Base-by-base conservation (phyloP, 164 flowering plant genomes). In the Magnolia kwangsiensis region DNA sequence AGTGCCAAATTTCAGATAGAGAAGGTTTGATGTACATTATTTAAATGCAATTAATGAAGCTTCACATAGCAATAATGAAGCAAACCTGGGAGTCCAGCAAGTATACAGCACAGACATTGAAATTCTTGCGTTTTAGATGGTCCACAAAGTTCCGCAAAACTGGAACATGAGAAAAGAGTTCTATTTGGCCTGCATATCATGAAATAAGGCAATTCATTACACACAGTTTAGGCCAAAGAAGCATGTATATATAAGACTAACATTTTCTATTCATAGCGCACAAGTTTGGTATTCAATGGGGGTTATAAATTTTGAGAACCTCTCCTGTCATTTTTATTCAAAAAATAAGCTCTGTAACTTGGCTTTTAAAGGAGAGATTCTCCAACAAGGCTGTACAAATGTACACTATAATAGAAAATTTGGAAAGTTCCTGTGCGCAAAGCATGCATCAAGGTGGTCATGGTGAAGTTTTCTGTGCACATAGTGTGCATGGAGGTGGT, bases 31-130 rank as follows among this genome's bases (percentile, higher is more conserved):
- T 50, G 29, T 13, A 18, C 71, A 68, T 16, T 29, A 29, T 68
- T 13, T 14, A 6, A 68, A 68, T 68, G 7, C 45, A 27, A 29
- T 24, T 68, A 68, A 31, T 9, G 21, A 31, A 68, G 29, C 31
- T 29, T 18, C 37, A 50, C 45, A 55, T 78, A 66, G 72, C 61
- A 55, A 55, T 55, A 16, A 8, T 1, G 61, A 55, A 55, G 10
- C 84, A 50, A 27, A 95, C 98, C 97, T 94, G 99, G 72, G 98
- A 96, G 85, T 96, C 99, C 81, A 96, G 97, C 83, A 96, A 79
- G 81, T 96, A 94, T 0, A 96, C 98, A 61, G 72, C 97, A 88
- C 99, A 96, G 21, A 96, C 94, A 80, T 90, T 94, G 88, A 92
- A 92, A 85, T 90, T 86, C 82, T 90, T 94, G 63, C 91, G 89